These are phyloP conservation scores for Globisporangium spiculum DNA, from an alignment of 352 stramenopile genomes.

Conservation along the genomic window DNA sequence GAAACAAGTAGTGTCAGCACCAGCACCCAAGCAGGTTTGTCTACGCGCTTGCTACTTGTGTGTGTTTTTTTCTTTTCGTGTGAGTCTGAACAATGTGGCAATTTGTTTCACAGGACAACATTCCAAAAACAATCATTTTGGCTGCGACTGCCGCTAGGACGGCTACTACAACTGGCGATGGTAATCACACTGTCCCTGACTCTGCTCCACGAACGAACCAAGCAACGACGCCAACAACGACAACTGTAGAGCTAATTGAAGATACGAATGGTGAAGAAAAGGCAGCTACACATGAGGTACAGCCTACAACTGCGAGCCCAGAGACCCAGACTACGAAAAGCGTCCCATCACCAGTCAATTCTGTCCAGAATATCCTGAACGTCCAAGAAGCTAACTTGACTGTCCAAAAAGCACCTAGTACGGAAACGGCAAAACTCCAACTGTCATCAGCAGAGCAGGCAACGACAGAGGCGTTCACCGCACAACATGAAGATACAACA, in stretches of 20 bases:
- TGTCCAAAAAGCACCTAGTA: background rate
- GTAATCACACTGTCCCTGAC: background rate
- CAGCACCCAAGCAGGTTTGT: background rate
- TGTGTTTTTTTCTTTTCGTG: background rate
- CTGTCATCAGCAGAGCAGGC: background rate
- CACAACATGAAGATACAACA: background rate
- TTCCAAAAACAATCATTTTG: background rate
- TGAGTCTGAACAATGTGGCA: background rate
- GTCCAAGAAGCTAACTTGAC: background rate
- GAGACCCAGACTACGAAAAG: background rate
- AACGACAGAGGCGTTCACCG: background rate
- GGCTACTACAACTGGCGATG: too few species aligned
- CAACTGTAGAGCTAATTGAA: background rate
- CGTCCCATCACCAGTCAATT: background rate
- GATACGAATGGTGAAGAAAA: background rate
- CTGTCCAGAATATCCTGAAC: background rate
- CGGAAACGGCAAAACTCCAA: background rate
- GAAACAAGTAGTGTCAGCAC: background rate
- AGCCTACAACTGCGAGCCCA: background rate
- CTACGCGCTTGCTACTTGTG: background rate
- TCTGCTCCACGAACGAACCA: background rate
- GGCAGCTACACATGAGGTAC: background rate
- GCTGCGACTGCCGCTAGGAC: background rate
- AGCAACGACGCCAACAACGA: background rate
- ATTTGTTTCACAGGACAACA: background rate